phyloP scores from a whole-genome alignment of 2,329 filamentous ascomycete species.

The Rhinocladiella similis region DNA sequence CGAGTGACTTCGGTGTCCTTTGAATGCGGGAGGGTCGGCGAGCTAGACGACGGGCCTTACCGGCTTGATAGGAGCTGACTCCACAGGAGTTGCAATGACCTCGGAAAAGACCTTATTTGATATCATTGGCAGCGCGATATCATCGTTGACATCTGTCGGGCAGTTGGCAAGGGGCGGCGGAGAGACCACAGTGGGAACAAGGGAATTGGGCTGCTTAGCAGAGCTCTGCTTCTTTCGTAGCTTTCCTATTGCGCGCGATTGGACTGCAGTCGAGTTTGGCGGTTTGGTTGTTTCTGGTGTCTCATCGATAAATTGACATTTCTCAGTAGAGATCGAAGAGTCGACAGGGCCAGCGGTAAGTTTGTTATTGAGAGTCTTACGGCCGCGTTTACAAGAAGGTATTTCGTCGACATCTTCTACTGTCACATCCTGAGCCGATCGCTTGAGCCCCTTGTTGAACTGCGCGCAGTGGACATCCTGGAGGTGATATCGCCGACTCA shows the following conservation, averaged over 20 bases:
- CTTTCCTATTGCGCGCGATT: conserved; percentile 1
- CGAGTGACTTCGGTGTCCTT: conserved; percentile 5
- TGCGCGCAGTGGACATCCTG: conserved; percentile 3
- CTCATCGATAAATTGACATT: conserved; percentile 9
- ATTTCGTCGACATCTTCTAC: conserved; percentile 2
- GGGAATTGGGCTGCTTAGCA: conserved; percentile 3
- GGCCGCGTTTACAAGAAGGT: conserved; percentile 3
- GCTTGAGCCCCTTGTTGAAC: conserved; percentile 6
- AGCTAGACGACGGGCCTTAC: neutral
- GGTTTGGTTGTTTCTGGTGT: conserved; percentile 1
- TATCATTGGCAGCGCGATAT: conserved; percentile 17
- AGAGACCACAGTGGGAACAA: neutral
- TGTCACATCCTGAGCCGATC: neutral
- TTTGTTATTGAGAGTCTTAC: conserved; percentile 5
- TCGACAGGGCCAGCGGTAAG: conserved; percentile 3
- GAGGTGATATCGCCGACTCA: conserved; percentile 5
- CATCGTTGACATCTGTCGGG: conserved; percentile 1
- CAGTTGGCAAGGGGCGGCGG: conserved; percentile 2
- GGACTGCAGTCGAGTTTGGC: conserved; percentile 5
- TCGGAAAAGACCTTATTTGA: conserved; percentile 32
- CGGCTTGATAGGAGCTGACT: conserved; percentile 7
- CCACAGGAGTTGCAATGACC: conserved; percentile 29
- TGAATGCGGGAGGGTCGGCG: conserved; percentile 8
- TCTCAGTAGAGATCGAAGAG: conserved; percentile 3
- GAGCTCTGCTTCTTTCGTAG: conserved; percentile 5